Evolutionary conservation across 139 green algal genomes (phyloP), one percentile per base, ranked within the genome.

Genomic region (Dunaliella sp.): DNA sequence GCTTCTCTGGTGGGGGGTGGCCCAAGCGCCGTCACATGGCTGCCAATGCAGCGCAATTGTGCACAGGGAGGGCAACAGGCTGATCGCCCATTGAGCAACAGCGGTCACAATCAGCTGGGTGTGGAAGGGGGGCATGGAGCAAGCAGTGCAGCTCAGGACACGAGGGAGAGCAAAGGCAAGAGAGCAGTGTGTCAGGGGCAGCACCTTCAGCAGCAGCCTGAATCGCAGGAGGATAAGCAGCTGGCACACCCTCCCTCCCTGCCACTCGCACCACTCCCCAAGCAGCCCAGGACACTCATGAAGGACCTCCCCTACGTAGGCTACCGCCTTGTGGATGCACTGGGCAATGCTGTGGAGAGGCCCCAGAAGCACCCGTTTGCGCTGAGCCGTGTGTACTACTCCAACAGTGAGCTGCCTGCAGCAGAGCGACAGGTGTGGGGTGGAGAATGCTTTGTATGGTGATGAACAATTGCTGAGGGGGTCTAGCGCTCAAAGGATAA

Each of bases 361-460:
- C 79, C 88, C 22, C 88, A 93, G 35, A 97, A 97, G 90, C 93
- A 96, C 86, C 91, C 93, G 0, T 97, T 97, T 82, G 88, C 82
- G 59, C 94, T 97, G 89, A 91, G 88, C 31, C 84, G 93, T 21
- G 93, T 96, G n/a, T 89, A 92, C 84, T 95, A 96, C 81, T 25
- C 26, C 2, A 34, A 35, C 2, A 36, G 35, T 24, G 79, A 83
- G 26, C 35, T 83, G 79, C 79, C 79, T 32, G 57, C 30, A 2
- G 81, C 74, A 57, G 57, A 79, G 38, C 38, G 85, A 85, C 79
- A 83, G 77, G 31, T 72, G 83, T 38, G 83, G 88, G 58, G 16
- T 30, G 1, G 58, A 24, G 21, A 74, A 24, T 21, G 58, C 22
- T 21, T 21, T 24, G 24, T 21, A 74, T 74, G 24, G 58, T 21